Evolutionary conservation across 116 monocot genomes (phyloP), one percentile per base, ranked within the genome.

Genomic region (Trichopus zeylanicus): DNA sequence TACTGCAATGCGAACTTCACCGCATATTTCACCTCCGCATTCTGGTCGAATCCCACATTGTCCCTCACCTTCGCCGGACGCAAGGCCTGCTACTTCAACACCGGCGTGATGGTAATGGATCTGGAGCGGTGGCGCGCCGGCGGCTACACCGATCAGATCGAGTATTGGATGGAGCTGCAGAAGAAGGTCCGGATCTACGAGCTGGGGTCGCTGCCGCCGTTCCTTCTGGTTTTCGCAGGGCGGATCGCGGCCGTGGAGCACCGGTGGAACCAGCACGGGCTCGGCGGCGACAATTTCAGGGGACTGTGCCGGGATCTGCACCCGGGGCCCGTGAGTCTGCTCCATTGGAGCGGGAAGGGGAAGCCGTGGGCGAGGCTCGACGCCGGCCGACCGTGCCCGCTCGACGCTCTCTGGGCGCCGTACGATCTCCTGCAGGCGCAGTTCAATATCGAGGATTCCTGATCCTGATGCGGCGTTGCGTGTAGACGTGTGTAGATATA

Each of bases 341-440:
- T 88, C 19, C 88, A 88, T 67, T 88, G 88, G 88, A 88, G 88
- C 32, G 88, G 88, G 9, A 88, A 88, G 59, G 88, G 88, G 38
- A 88, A 88, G 75, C 88, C 88, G 1, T 88, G 88, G 88, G 75
- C 66, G 4, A 28, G 88, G 63, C 68, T 88, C 56, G 88, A 88
- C 63, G 78, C 77, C 25, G 77, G 84, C 15, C 61, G 78, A 10
- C 88, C 88, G 6, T 88, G 88, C 73, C 88, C 88, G 51, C 38
- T 88, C 6, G 88, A 88, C 46, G 83, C 78, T 3, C 48, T 88
- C 16, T 88, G 88, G 88, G 72, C 77, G 1, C 80, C 77, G 0
- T 88, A 80, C 56, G 89, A 89, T 66, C 68, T 89, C 31, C 47
- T 84, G 31, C 57, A 60, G 25, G 67, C 66, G 12, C 57, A 77